These are phyloP conservation scores for Trichophaea hybrida DNA, from an alignment of 2,329 filamentous ascomycete species.

Conservation along the genomic window DNA sequence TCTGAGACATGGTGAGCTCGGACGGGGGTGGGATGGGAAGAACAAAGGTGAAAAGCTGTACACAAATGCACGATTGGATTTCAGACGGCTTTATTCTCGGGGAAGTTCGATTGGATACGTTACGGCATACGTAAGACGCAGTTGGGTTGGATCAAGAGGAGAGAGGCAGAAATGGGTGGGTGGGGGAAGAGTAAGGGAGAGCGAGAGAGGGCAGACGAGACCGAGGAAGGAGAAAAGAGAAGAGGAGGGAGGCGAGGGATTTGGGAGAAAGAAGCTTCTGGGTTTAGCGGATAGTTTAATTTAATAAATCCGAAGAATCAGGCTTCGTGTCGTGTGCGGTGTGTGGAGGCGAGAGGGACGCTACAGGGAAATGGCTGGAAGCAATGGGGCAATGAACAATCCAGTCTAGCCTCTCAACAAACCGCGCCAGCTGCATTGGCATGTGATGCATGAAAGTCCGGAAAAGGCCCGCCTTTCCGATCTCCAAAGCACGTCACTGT, in stretches of 20 bases:
- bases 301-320: neutral
- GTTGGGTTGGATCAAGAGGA: neutral
- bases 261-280: neutral
- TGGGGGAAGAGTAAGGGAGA: neutral
- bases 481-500: no score
- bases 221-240: neutral
- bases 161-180: neutral
- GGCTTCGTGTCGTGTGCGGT: neutral
- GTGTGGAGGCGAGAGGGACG: no score
- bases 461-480: neutral
- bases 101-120: neutral
- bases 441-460: neutral
- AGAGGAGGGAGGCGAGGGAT: neutral
- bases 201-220: neutral
- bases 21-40: neutral
- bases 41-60: neutral
- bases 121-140: neutral
- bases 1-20: neutral
- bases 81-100: neutral
- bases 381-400: neutral
- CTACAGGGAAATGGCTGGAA: neutral
- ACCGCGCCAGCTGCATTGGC: neutral
- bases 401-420: neutral
- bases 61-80: neutral
- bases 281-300: neutral